Base-by-base conservation (phyloP, 1,139 yeast genomes). In the Arxiozyma slooffiae region DNA sequence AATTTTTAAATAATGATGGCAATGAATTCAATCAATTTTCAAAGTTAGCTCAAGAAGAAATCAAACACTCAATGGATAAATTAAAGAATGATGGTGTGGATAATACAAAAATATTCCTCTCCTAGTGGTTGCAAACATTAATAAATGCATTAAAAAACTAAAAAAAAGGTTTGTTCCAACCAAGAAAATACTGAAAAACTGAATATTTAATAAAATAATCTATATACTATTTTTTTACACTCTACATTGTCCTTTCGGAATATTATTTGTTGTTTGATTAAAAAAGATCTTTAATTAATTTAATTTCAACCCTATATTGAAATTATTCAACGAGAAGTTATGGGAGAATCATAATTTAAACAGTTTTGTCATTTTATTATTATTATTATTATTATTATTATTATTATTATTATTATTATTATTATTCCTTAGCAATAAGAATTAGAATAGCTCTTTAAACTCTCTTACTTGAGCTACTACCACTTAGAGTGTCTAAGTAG, bases 151-250 rank as follows among this genome's bases (percentile, higher is more conserved):
- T n/a, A n/a, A n/a, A n/a, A n/a, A n/a, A 34, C n/a, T 20, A 36
- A 34, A 41, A n/a, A 24, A 39, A 23, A 46, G 22, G 36, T 40
- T 40, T 40, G 26, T 30, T 4, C 34, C 34, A 6, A 23, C 23
- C 17, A 40, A 40, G n/a, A n/a, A 40, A 23, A 4, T 18, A 38
- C 60, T 48, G 57, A 55, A 4, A 61, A 60, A 51, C 47, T 64
- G 38, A 65, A 65, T 47, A 52, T 53, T 18, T 52, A 48, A 26
- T 65, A 60, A 52, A 64, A 65, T 45, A 59, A 58, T 14, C 64
- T 65, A n/a, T 46, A 54, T 56, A 23, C 58, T 61, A 4, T 57
- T 61, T 44, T 65, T 62, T 48, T 64, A 63, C 51, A 64, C 63
- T 44, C 61, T 53, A 47, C 48, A 60, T 20, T 63, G 64, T 52